These are phyloP conservation scores for Hygrophorus pudorinus DNA, from an alignment of 768 basidiomycete species.

Conservation along the genomic window DNA sequence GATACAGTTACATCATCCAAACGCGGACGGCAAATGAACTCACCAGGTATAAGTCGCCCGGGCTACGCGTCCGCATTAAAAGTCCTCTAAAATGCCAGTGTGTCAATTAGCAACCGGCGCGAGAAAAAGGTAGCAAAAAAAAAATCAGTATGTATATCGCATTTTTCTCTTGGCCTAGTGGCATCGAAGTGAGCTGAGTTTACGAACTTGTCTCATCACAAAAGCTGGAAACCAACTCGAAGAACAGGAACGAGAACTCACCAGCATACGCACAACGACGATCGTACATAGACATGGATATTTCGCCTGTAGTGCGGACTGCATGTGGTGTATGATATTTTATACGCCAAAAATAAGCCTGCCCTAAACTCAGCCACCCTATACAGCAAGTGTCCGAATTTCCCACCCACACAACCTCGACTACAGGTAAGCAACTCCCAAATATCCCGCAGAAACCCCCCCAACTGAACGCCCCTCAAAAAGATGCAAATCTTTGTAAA, in stretches of 20 bases:
- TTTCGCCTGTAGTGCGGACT: no score
- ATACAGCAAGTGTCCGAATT: background rate
- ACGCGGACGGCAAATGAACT: background rate
- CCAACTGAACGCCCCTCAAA: background rate
- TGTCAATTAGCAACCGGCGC: no score
- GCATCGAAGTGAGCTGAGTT: slow-evolving; percentile 67
- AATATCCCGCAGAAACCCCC: background rate
- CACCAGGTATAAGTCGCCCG: background rate
- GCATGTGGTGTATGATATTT: no score
- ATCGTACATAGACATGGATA: slow-evolving; percentile 9
- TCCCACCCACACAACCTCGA: no score
- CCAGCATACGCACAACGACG: background rate
- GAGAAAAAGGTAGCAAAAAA: background rate
- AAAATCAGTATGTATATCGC: slow-evolving; percentile 31
- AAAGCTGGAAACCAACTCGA: background rate
- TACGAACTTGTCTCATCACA: slow-evolving; percentile 10
- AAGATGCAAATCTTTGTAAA: slow-evolving; percentile 52
- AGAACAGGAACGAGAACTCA: no score
- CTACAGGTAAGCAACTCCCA: no score
- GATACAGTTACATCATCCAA: slow-evolving; percentile 34
- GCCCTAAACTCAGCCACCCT: slow-evolving; percentile 33
- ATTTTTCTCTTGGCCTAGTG: slow-evolving; percentile 43
- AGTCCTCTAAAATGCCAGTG: no score
- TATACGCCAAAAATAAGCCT: slow-evolving; percentile 15
- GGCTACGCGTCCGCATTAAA: no score